These are phyloP conservation scores for Dalbergia oliveri DNA, from an alignment of 306 rosid species.

Conservation along the genomic window DNA sequence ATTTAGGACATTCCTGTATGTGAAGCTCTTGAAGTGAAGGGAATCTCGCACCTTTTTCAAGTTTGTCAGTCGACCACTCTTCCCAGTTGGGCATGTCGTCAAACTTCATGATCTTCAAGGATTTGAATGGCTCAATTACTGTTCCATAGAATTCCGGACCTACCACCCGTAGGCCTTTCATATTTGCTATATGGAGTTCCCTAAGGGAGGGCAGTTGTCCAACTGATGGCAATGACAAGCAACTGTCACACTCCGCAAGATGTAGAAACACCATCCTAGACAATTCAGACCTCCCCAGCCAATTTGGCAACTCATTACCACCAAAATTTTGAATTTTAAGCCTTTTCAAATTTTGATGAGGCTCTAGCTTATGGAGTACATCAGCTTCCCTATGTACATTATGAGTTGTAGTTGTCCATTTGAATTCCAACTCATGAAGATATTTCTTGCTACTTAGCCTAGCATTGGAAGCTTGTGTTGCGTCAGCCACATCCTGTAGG, in stretches of 20 bases:
- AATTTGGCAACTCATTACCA: constrained; percentile 28
- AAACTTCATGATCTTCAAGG: constrained; percentile 35
- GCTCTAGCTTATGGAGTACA: constrained; percentile 24
- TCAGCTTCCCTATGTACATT: not conserved
- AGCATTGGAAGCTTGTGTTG: constrained; percentile 1
- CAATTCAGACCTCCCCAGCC: constrained; percentile 24
- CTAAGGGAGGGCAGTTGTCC: constrained; percentile 41
- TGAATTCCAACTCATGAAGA: constrained; percentile 30
- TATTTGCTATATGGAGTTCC: constrained; percentile 2
- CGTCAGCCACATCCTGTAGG: constrained; percentile 33
- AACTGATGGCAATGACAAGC: constrained; percentile 37
- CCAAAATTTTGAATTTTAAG: constrained; percentile 28
- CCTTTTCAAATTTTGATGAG: constrained; percentile 29
- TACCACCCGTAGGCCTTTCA: not conserved
- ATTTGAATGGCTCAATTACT: constrained; percentile 4
- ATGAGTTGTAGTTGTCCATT: constrained; percentile 30
- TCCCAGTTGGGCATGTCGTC: constrained; percentile 31
- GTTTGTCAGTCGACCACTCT: constrained; percentile 2
- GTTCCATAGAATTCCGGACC: constrained; percentile 43
- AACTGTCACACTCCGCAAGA: not conserved
- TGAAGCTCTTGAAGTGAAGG: constrained; percentile 36
- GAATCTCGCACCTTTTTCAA: not conserved
- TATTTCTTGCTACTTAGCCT: constrained; percentile 13
- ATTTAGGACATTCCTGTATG: constrained; percentile 36
- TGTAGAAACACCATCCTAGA: constrained; percentile 25